These are phyloP conservation scores for Phycomyces blakesleeanus DNA, from an alignment of 192 early-diverging fungal species.

Conservation along the genomic window DNA sequence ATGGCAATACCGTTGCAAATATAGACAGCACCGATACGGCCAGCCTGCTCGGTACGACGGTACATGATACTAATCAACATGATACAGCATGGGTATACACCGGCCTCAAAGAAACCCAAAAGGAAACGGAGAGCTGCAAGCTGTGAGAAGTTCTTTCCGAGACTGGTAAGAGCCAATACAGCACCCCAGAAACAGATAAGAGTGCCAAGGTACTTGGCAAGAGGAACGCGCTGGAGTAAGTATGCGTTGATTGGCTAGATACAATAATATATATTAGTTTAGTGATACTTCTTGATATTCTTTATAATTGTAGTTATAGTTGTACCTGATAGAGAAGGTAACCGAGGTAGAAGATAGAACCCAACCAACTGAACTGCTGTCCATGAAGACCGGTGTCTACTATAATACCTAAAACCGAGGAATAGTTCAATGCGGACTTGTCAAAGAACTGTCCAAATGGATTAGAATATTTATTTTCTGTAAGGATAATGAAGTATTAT, in stretches of 20 bases:
- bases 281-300: neutral
- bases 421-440: conserved; percentile 21
- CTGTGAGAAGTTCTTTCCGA: conserved; percentile 15
- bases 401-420: conserved; percentile 22
- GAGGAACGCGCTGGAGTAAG: conserved; percentile 17
- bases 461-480: neutral
- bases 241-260: conserved; percentile 22
- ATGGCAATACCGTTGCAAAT: conserved; percentile 23
- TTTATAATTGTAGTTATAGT: neutral
- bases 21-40: conserved; percentile 16
- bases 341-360: conserved; percentile 29
- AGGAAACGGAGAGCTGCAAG: conserved; percentile 22
- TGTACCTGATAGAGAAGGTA: conserved; percentile 18
- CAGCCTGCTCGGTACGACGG: conserved; percentile 19
- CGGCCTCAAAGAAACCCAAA: conserved; percentile 30
- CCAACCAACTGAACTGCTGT: conserved; percentile 12
- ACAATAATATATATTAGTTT: neutral
- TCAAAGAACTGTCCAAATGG: conserved; percentile 18
- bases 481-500: neutral
- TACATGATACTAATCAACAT: conserved; percentile 24
- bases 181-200: conserved; percentile 24
- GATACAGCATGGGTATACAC: conserved; percentile 12
- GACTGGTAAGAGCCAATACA: conserved; percentile 12
- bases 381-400: conserved; percentile 11
- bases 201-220: conserved; percentile 18